Evolutionary conservation across 805 yeast species (phyloP), one percentile per base, ranked within the genome.

Genomic region (Kockiozyma suomiensis): DNA sequence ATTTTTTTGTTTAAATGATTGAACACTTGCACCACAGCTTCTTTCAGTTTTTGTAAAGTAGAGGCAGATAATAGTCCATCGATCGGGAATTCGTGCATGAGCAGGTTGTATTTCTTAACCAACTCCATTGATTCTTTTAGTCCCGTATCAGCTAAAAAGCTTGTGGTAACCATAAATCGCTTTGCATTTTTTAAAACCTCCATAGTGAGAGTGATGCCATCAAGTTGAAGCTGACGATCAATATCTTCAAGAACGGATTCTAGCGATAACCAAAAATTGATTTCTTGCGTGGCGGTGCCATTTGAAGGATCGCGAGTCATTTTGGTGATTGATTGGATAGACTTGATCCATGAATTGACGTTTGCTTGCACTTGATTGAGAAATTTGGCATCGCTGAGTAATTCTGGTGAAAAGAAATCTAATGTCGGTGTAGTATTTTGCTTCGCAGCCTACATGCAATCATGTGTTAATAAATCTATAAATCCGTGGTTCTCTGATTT

Each of bases 91-190:
- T 87, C 94, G 48, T 81, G 81, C 65, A 90, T 74, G 28, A 93
- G 74, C 7, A 82, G 81, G 64, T 85, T 85, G 69, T 85, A 85
- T n/a, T 78, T 76, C 12, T 76, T 74, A 0, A 90, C 82, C 23
- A 43, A 30, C 8, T 65, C 67, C 19, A 51, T 49, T 10, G 70
- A 54, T n/a, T 66, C 69, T 38, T 76, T 72, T 21, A 93, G 73
- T 0, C 90, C 89, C 1, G 87, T 84, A 68, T 89, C 96, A 4
- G 90, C 82, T 35, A 82, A 75, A 67, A 88, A 86, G 37, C 87
- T 80, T n/a, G 84, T 81, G 0, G 92, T 85, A 0, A 90, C 85
- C 70, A 88, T 96, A 69, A 85, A 88, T 64, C 97, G 78, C 66
- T 88, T 91, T 1, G 91, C 90, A 15, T 79, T 75, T 60, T 82